phyloP scores from a whole-genome alignment of 2,329 filamentous ascomycete species.

The Pseudogymnoascus sp. region DNA sequence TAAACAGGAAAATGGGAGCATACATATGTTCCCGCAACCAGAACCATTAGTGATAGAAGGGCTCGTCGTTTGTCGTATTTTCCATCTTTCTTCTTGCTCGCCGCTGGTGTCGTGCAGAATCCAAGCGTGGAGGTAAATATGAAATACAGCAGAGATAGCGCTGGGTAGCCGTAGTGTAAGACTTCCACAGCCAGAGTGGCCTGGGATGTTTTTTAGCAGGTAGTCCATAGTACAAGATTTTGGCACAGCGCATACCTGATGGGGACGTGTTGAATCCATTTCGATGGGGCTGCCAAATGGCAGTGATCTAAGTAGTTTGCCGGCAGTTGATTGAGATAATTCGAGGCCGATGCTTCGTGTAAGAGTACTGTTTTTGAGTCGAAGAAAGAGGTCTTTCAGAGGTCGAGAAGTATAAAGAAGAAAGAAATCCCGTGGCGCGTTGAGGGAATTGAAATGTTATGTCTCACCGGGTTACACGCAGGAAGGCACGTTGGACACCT shows the following conservation, averaged over 20 bases:
- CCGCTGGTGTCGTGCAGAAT: slow-evolving; percentile 46
- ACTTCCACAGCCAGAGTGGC: slow-evolving; percentile 16
- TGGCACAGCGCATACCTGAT: not conserved
- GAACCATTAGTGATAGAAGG: slow-evolving; percentile 34
- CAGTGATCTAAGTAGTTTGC: not conserved
- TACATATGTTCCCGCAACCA: slow-evolving; percentile 34
- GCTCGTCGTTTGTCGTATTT: slow-evolving; percentile 35
- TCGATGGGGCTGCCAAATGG: not conserved
- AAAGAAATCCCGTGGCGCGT: not conserved
- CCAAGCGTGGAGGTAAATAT: slow-evolving; percentile 42
- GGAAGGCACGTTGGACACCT: not conserved
- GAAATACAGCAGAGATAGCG: slow-evolving; percentile 50
- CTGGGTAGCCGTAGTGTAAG: slow-evolving; percentile 52
- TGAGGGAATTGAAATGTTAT: not conserved
- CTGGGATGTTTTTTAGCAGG: not conserved
- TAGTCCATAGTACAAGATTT: not conserved
- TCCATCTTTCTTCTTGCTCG: slow-evolving; percentile 28
- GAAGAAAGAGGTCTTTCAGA: not conserved
- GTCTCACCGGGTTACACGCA: not conserved
- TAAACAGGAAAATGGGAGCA: slow-evolving; percentile 15
- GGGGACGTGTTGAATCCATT: not conserved
- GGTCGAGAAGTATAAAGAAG: not conserved
- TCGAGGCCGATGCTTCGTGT: not conserved
- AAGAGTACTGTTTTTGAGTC: not conserved
- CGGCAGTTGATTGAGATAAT: not conserved